A percentile compares a stretch with the other conserved stretches of the same genome.
Conservation (phyloP, 2,329 filamentous ascomycete species). For the Cladophialophora carrionii region DNA sequence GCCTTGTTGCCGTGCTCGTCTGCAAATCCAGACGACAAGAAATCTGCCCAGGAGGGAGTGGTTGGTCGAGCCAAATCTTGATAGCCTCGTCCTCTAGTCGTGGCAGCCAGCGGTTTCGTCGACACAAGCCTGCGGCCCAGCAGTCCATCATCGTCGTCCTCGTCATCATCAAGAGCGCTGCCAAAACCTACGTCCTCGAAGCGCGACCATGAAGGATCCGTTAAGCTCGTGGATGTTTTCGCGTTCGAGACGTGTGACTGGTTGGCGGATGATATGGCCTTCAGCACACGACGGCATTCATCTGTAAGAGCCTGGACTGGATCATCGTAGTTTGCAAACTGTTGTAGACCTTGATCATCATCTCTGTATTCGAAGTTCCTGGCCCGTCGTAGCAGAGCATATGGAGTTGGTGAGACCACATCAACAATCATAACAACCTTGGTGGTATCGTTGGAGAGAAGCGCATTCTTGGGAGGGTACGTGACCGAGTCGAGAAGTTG, state of each 20-base stretch:
- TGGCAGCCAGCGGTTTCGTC: constrained; percentile 19
- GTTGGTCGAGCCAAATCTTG: constrained; percentile 75
- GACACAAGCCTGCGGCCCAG: constrained; percentile 39
- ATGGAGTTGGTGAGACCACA: constrained; percentile 89
- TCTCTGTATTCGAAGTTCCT: constrained; percentile 96
- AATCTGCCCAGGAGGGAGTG: constrained; percentile 97
- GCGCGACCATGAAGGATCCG: constrained; percentile 91
- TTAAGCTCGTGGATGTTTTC: constrained; percentile 71
- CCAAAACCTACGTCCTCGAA: constrained; percentile 95
- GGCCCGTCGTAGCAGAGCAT: constrained; percentile 82
- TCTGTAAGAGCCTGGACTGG: constrained; percentile 86
- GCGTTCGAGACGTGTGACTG: constrained; percentile 75
- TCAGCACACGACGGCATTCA: constrained; percentile 88
- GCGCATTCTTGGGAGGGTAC: constrained; percentile 78
- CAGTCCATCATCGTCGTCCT: constrained; percentile 65
- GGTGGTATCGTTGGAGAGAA: constrained; percentile 79
- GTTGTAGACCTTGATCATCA: constrained; percentile 78
- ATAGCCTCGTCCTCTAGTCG: constrained; percentile 39
- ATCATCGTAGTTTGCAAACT: constrained; percentile 87
- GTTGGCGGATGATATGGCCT: constrained; percentile 84
- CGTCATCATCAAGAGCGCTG: constrained; percentile 70
- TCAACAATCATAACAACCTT: constrained; percentile 98
- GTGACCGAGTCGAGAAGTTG: constrained; percentile 89
- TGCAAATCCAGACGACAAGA: constrained; percentile 88
- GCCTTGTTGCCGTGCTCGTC: constrained; percentile 71